Base-by-base conservation (phyloP, 129 eudicot species). In the Chrysanthemum makinoi region DNA sequence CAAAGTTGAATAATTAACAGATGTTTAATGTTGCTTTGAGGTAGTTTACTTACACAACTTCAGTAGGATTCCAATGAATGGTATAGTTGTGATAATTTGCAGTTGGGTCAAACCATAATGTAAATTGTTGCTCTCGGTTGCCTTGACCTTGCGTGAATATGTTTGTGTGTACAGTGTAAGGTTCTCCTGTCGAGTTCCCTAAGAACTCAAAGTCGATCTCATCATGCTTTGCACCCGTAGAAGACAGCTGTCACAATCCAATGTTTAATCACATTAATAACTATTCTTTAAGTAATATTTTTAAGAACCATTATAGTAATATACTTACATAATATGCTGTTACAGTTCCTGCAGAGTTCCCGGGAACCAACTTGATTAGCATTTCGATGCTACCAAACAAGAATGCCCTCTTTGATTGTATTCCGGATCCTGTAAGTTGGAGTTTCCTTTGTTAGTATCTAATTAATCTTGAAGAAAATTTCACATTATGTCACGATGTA, bases 151-250 rank as follows among this genome's bases (percentile, higher is more conserved):
- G 83, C 10, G 85, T 83, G 58, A n/a, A 87, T 26, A 90, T 68
- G 68, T 90, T 90, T 15, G 97, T 90, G 82, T 90, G 97, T 57
- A 90, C 66, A 22, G 79, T 80, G 77, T 90, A 90, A 30, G 97
- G 95, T 62, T 90, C 78, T 51, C 91, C 88, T 13, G 96, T 66
- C 12, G 79, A 72, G 79, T 91, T 91, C 6, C 97, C 97, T 28
- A 91, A 73, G 66, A 91, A 91, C 88, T 91, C 97, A 47, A 91
- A 91, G 82, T 91, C 95, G 43, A 87, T 83, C 72, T 90, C 97
- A 17, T 90, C 95, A 20, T 90, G 97, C 13, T 73, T 73, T 61
- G 80, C 73, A 15, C 89, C 89, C 26, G 65, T 73, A 16, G 96
- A 88, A 14, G 88, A 85, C 26, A 88, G 72, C 91, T 83, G 76